Percentiles rank a stretch among this genome's conserved stretches.
Evolutionary conservation across 2,329 filamentous ascomycete species (phyloP).

Genomic region (Drechmeria coniospora): DNA sequence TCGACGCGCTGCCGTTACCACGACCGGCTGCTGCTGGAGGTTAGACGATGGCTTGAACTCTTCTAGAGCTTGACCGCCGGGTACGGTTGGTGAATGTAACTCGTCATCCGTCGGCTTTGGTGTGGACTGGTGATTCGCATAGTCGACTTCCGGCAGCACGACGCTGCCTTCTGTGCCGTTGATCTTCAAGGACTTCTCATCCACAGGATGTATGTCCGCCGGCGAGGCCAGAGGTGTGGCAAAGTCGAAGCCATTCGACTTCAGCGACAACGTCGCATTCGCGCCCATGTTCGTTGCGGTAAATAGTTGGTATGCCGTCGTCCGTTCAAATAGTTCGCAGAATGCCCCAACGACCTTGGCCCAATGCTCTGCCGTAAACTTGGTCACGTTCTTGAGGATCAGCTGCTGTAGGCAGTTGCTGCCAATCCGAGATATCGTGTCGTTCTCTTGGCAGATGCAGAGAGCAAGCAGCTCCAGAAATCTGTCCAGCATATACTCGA

Average conservation of each 20-base stretch:
- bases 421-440: slow-evolving; percentile 93
- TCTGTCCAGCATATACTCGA: slow-evolving; percentile 97
- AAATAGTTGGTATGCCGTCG: slow-evolving; percentile 90
- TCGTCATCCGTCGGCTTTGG: slow-evolving; percentile 19
- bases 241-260: slow-evolving; percentile 37
- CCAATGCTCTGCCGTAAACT: slow-evolving; percentile 82
- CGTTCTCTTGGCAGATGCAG: slow-evolving; percentile 98
- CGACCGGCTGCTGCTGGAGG: slow-evolving; percentile 74
- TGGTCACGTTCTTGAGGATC: slow-evolving; percentile 88
- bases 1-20: slow-evolving; percentile 81
- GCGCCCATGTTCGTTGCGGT: slow-evolving; percentile 53
- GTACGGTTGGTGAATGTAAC: slow-evolving; percentile 15
- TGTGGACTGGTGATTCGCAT: slow-evolving; percentile 12
- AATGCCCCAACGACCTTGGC: slow-evolving; percentile 88
- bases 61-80: slow-evolving; percentile 42
- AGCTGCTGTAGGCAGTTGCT: slow-evolving; percentile 96
- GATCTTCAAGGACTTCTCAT: slow-evolving; percentile 45
- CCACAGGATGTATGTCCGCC: slow-evolving; percentile 21
- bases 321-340: slow-evolving; percentile 86
- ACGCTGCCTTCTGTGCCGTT: slow-evolving; percentile 33
- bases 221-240: slow-evolving; percentile 26
- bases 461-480: slow-evolving; percentile 87
- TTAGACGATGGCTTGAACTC: slow-evolving; percentile 70
- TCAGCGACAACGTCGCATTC: slow-evolving; percentile 33
- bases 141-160: slow-evolving; percentile 15